Conservation (phyloP, 495 filamentous ascomycete species). For the Neurospora hispaniola region DNA sequence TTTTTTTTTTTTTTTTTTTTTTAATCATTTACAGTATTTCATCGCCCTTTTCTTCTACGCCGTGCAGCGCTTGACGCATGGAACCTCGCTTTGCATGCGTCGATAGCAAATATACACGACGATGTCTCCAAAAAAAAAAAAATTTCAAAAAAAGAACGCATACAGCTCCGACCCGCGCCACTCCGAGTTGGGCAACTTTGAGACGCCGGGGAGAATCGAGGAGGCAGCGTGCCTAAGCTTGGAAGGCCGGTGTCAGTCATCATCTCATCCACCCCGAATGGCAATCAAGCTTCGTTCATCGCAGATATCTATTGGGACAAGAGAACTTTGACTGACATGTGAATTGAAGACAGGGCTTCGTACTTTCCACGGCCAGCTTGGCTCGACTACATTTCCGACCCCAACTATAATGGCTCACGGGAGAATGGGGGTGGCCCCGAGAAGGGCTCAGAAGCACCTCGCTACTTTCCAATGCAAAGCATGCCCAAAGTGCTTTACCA, state of each 20-base stretch:
- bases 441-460: slow-evolving; percentile 88
- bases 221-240: background rate
- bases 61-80: background rate
- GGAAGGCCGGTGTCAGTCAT: background rate
- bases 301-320: background rate
- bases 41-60: background rate
- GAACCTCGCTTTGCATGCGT: background rate
- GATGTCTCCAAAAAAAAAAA: background rate
- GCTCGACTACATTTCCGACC: slow-evolving; percentile 42
- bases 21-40: background rate
- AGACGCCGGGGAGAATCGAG: background rate
- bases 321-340: background rate
- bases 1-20: background rate
- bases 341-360: background rate
- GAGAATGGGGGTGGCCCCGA: slow-evolving; percentile 39
- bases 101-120: background rate
- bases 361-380: background rate
- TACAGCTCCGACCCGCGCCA: background rate
- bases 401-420: slow-evolving; percentile 56
- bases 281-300: background rate
- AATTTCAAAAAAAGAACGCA: no score
- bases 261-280: background rate
- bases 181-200: background rate
- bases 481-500: slow-evolving; percentile 79
- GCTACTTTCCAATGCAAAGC: slow-evolving; percentile 81